Conservation (phyloP, 2,329 filamentous ascomycete genomes). For the Penicillium sclerotigenum region DNA sequence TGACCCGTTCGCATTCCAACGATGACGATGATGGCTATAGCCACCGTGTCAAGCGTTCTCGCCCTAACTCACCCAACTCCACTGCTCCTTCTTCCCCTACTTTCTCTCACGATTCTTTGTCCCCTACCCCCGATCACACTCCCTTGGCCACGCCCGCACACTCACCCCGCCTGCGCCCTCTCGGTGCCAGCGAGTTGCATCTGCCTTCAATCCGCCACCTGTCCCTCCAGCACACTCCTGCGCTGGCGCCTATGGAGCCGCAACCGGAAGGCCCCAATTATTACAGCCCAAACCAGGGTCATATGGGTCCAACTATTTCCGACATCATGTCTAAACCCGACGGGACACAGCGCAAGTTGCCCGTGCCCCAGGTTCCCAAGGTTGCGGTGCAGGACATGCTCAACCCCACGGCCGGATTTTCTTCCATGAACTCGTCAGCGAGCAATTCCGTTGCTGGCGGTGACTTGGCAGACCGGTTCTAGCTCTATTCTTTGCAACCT, state of each 20-base stretch:
- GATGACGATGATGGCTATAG: constrained; percentile 71
- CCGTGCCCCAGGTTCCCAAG: constrained; percentile 83
- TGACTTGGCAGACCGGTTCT: constrained; percentile 60
- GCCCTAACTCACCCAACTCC: constrained; percentile 90
- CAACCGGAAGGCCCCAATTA: constrained; percentile 59
- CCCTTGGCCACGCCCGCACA: constrained; percentile 95
- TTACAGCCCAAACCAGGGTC: constrained; percentile 54
- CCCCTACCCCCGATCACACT: constrained; percentile 95
- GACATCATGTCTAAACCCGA: constrained; percentile 92
- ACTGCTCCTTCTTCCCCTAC: constrained; percentile 94
- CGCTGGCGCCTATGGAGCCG: constrained; percentile 69
- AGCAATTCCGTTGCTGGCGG: constrained; percentile 73
- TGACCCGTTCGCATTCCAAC: constrained; percentile 83
- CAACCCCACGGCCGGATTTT: constrained; percentile 62
- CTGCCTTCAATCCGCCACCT: constrained; percentile 79
- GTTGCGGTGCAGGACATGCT: constrained; percentile 83
- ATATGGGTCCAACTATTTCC: constrained; percentile 73
- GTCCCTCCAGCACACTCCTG: constrained; percentile 63
- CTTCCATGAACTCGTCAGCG: constrained; percentile 73
- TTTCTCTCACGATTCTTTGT: constrained; percentile 92
- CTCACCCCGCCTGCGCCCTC: constrained; percentile 83
- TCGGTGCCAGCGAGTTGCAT: constrained; percentile 68
- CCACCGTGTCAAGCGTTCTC: constrained; percentile 77
- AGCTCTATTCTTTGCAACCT: constrained; percentile 10
- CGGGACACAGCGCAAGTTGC: constrained; percentile 83